A percentile compares a stretch with the other conserved stretches of the same genome.
Evolutionary conservation across 495 filamentous ascomycete genomes (phyloP).

Genomic region (Xylaria grammica): DNA sequence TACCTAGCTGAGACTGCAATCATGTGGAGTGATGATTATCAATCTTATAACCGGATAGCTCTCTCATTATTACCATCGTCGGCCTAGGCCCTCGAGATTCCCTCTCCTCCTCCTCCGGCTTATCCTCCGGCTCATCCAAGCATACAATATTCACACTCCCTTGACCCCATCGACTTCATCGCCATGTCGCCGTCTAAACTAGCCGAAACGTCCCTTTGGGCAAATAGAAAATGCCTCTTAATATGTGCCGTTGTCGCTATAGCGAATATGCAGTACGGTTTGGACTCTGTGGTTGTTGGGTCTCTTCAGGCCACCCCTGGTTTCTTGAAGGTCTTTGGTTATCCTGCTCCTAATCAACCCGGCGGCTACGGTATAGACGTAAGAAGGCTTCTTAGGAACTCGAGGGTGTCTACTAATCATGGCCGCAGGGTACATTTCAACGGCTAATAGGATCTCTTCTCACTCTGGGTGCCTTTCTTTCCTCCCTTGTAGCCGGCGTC

Average conservation of each 20-base stretch:
- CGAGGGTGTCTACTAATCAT: constrained; percentile 16
- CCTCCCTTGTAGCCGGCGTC: constrained; percentile 43
- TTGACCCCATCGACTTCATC: neutral
- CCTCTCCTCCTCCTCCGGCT: neutral
- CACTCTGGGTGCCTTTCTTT: constrained; percentile 47
- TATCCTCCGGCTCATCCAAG: neutral
- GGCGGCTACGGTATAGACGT: constrained; percentile 41
- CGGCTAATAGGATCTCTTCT: constrained; percentile 48
- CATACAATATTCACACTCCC: neutral
- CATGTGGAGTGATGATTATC: constrained; percentile 11
- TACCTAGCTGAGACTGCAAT: neutral
- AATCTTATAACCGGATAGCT: too few relatives aligned
- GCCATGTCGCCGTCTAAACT: constrained; percentile 28
- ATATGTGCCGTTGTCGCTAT: constrained; percentile 47
- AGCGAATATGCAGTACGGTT: constrained; percentile 52
- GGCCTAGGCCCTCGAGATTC: neutral
- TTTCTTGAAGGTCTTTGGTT: constrained; percentile 53
- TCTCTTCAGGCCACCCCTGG: constrained; percentile 52
- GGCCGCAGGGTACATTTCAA: constrained; percentile 40
- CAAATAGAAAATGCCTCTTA: constrained; percentile 45
- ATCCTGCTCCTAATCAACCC: constrained; percentile 40
- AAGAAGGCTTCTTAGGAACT: constrained; percentile 7
- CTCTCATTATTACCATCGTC: neutral
- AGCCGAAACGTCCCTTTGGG: constrained; percentile 46
- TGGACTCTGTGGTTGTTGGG: constrained; percentile 47